phyloP scores from a whole-genome alignment of 371 early-diverging fungal genomes.

The Encephalitozoon hellem region DNA sequence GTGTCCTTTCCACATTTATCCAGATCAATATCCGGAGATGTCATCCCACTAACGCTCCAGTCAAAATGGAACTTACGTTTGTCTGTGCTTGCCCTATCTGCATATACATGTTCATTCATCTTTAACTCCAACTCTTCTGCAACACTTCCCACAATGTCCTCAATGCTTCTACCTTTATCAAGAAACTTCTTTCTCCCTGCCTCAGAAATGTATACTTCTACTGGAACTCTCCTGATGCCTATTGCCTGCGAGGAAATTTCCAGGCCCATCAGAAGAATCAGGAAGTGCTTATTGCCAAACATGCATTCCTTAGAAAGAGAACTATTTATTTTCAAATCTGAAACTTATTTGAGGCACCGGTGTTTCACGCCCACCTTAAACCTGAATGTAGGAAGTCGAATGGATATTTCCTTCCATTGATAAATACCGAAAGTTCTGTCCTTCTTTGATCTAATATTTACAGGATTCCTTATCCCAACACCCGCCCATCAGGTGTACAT shows the following conservation, averaged over 20 bases:
- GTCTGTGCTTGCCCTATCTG: conserved; percentile 1
- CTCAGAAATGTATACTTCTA: conserved; percentile 17
- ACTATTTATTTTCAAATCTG: background rate
- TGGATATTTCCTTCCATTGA: background rate
- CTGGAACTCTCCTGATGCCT: background rate
- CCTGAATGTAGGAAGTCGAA: background rate
- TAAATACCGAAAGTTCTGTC: background rate
- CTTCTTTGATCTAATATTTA: background rate
- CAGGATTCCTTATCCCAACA: background rate
- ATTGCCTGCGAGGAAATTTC: background rate
- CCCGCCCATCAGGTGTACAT: background rate
- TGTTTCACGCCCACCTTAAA: background rate
- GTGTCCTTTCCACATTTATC: conserved; percentile 19
- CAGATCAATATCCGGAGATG: conserved; percentile 21
- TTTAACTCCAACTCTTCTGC: background rate
- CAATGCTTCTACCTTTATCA: conserved; percentile 13
- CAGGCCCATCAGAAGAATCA: background rate
- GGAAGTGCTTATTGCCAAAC: background rate
- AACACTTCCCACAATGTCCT: background rate
- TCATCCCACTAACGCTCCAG: background rate
- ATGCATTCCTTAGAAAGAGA: background rate
- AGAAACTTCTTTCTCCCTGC: background rate
- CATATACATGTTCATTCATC: conserved; percentile 8
- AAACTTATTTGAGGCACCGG: background rate
- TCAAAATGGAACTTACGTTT: conserved; percentile 7